Evolutionary conservation across 345 rosid genomes (phyloP), one percentile per base, ranked within the genome.

Genomic region (Lepidium sativum): DNA sequence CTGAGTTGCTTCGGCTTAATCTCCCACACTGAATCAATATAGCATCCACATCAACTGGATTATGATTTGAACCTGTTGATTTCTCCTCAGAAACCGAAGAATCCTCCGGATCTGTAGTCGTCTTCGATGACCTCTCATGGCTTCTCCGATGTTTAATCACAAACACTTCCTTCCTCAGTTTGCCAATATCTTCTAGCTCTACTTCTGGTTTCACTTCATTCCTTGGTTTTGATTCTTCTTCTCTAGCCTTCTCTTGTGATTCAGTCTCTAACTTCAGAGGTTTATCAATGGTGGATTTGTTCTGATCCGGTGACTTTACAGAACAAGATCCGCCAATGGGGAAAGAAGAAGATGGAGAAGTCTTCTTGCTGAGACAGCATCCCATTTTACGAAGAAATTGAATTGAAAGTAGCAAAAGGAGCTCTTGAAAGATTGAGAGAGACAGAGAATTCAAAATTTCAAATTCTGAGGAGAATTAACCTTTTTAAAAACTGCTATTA

Each of bases 1-100:
- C 82, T 2, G 98, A 89, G 69, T 85, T 88, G 73, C 84, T 90
- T 44, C 91, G 74, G 82, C 97, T 89, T 20, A 94, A 84, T 68
- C 92, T 82, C 15, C 97, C 99, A 38, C 99, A 94, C 14, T 94
- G 99, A 21, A 90, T 87, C 53, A 94, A 79, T 64, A 94, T 90
- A 32, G 97, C 97, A 42, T 94, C 96, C 16, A 94, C 77, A 61
- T 94, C 99, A 21, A 54, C 31, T 20, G 56, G 56, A 6, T 39
- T 71, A 2, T 15, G 52, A 40, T 45, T 63, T 37, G 38, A 57
- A 12, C 57, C 51, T 3, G 49, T 56, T 25, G 49, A 63, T 73
- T 50, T 68, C 69, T 35, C 76, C 48, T 76, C 78, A 29, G 63
- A 74, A 17, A 60, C 62, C 6, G 68, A 12, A 4, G 78, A 64